phyloP scores from a whole-genome alignment of 1,284 basidiomycete genomes.

The Anthracocystis panici-leucophaei region DNA sequence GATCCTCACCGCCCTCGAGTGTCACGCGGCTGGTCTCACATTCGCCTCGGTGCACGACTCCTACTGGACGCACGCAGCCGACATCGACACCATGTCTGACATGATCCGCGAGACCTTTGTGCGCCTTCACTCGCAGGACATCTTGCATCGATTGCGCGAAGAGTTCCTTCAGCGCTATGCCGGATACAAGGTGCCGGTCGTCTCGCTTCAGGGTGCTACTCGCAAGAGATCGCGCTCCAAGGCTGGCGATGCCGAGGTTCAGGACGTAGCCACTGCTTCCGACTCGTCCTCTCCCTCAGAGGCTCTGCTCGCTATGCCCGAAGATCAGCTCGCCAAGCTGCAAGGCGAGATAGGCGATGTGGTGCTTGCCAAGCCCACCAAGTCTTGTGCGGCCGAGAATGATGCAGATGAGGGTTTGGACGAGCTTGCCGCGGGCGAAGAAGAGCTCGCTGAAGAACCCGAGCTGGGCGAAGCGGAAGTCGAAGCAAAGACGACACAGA shows the following conservation, averaged over 20 bases:
- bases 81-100: slow-evolving; percentile 88
- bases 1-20: slow-evolving; percentile 96
- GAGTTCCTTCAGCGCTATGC: slow-evolving; percentile 69
- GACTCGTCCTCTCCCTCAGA: slow-evolving; percentile 23
- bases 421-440: slow-evolving; percentile 23
- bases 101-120: slow-evolving; percentile 95
- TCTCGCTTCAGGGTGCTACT: slow-evolving; percentile 24
- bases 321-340: slow-evolving; percentile 41
- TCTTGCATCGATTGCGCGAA: slow-evolving; percentile 75
- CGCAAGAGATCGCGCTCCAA: slow-evolving; percentile 12
- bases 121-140: slow-evolving; percentile 86
- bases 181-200: slow-evolving; percentile 59
- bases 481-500: slow-evolving; percentile 10
- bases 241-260: slow-evolving; percentile 4
- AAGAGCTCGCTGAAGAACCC: slow-evolving; percentile 6
- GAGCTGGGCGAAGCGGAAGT: slow-evolving; percentile 22
- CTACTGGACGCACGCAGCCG: slow-evolving; percentile 96
- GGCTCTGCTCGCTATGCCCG: slow-evolving; percentile 32
- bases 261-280: slow-evolving; percentile 6
- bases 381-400: slow-evolving; percentile 6
- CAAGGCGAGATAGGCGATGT: slow-evolving; percentile 29
- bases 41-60: slow-evolving; percentile 99
- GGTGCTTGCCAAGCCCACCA: slow-evolving; percentile 23
- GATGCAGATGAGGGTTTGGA: slow-evolving; percentile 26
- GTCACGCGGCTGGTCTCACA: slow-evolving; percentile 71